Base-by-base conservation (phyloP, 768 basidiomycete species). In the Leccinum uliginosum region DNA sequence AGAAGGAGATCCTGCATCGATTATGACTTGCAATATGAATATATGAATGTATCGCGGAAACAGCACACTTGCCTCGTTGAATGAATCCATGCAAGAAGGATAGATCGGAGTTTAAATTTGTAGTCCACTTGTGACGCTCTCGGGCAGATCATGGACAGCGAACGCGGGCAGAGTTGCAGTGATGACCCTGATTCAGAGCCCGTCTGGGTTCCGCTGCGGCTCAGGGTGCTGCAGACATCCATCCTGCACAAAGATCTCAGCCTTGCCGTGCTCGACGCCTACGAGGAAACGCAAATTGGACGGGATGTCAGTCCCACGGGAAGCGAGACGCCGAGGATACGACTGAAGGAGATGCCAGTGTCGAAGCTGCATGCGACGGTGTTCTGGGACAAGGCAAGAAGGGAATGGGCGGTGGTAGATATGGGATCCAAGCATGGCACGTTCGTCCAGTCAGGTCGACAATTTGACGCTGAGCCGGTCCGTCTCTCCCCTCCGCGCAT, bases 391-490 rank as follows among this genome's bases (percentile, higher is more conserved):
- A 73, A 74, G 32, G 68, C 70, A 27, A 76, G 80, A 54, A 67
- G 72, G 14, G 80, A 82, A 56, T 93, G 90, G 90, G 79, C 81
- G 3, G 73, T 89, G 29, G 89, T 91, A 10, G 91, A 93, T 67
- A 89, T 89, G 85, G 91, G 89, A 10, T 89, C 87, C 52, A 87
- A 84, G 69, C 91, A 93, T 61, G 91, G 91, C 4, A 92, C 91
- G 1, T 92, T 85, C 67, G 54, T 89, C n/a, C 63, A 67, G 19
- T 54, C 59, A 27, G 60, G 65, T 19, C 66, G 24, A 34, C 65
- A 51, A n/a, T 54, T 54, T 19, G 60, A 58, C 48, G 38, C 43
- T 11, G 57, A 60, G 14, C 80, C 81, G 17, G 60, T 67, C 48
- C 80, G 88, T 48, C 74, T 92, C 47, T 91, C 89, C 30, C 79